These are phyloP conservation scores for Chaetomium globosum DNA, from an alignment of 2,329 filamentous ascomycete species.

Conservation along the genomic window DNA sequence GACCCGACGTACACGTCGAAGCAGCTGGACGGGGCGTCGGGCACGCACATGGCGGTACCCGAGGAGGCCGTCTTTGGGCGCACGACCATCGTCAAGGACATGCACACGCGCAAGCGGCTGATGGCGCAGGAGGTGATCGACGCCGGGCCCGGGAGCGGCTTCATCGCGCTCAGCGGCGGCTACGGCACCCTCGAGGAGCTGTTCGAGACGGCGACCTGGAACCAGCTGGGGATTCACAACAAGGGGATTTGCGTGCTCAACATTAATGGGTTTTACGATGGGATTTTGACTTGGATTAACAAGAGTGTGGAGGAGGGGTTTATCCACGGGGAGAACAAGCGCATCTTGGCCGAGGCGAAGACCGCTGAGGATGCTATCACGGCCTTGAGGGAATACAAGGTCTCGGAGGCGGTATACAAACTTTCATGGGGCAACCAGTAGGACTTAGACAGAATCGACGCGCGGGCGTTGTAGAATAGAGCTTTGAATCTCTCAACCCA, in stretches of 20 bases:
- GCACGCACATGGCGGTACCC: conserved; percentile 55
- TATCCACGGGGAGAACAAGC: conserved; percentile 67
- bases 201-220: conserved; percentile 90
- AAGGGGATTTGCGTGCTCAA: conserved; percentile 81
- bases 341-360: conserved; percentile 77
- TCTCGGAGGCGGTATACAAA: conserved; percentile 73
- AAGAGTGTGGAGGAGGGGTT: conserved; percentile 77
- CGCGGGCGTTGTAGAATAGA: conserved; percentile 1
- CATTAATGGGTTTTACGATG: conserved; percentile 89
- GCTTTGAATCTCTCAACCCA: conserved; percentile 3
- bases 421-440: conserved; percentile 77
- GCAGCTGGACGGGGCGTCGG: conserved; percentile 47
- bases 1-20: conserved; percentile 57
- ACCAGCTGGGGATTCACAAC: conserved; percentile 90
- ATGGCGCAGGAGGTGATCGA: conserved; percentile 88
- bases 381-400: conserved; percentile 72
- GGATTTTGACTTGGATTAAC: conserved; percentile 78
- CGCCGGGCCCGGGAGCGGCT: conserved; percentile 81
- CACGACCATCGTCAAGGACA: conserved; percentile 88
- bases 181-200: conserved; percentile 97
- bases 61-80: conserved; percentile 71
- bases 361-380: conserved; percentile 72
- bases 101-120: conserved; percentile 93
- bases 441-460: conserved; percentile 6
- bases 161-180: conserved; percentile 84